Conservation (phyloP, 2,329 filamentous ascomycete genomes). For the Beauveria asiatica region DNA sequence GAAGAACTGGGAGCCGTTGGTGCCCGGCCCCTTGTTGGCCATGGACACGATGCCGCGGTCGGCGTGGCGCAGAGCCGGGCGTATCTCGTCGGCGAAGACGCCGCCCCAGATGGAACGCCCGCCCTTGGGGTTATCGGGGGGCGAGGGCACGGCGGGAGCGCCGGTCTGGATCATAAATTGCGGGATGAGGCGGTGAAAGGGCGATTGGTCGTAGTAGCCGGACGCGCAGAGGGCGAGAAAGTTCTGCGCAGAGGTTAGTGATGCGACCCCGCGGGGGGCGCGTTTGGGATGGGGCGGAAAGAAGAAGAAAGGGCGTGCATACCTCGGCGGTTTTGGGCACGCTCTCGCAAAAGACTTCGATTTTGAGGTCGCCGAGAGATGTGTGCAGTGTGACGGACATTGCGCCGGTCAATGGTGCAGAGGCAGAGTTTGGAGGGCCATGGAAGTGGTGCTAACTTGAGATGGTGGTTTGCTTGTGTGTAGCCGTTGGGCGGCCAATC, state of each 20-base stretch:
- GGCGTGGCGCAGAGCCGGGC: constrained; percentile 59
- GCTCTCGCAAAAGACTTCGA: constrained; percentile 92
- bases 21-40: constrained; percentile 68
- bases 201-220: constrained; percentile 64
- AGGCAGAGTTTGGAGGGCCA: not conserved
- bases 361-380: constrained; percentile 79
- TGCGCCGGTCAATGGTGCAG: not conserved
- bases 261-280: too few relatives aligned
- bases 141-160: constrained; percentile 44
- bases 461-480: not conserved
- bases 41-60: constrained; percentile 64
- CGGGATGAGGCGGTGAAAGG: constrained; percentile 73
- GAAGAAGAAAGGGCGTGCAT: not conserved
- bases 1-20: constrained; percentile 77
- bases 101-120: constrained; percentile 66
- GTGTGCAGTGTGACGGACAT: constrained; percentile 78
- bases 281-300: not conserved
- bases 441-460: too few relatives aligned
- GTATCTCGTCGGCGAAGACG: constrained; percentile 74
- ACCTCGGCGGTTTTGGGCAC: constrained; percentile 88
- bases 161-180: constrained; percentile 76
- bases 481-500: not conserved
- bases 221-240: constrained; percentile 82
- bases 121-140: constrained; percentile 53
- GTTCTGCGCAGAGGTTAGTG: constrained; percentile 45